These are phyloP conservation scores for Erythrophleum ivorense DNA, from an alignment of 331 rosid genomes.

Conservation along the genomic window DNA sequence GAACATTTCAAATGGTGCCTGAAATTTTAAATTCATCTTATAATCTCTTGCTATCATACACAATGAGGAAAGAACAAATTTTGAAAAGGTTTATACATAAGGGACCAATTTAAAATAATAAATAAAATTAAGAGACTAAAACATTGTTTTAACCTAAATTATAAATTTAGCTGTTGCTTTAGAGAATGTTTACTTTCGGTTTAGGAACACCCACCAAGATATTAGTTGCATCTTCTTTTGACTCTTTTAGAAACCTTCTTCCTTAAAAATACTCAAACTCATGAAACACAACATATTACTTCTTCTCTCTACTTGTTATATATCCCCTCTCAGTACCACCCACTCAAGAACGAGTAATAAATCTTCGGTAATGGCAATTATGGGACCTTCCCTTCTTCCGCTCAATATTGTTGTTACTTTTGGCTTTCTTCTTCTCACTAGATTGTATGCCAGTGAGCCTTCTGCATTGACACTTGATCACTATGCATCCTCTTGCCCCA, in stretches of 20 bases:
- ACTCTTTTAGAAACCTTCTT: constrained; percentile 43
- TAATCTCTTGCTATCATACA: too few species aligned
- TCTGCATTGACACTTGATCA: constrained; percentile 64
- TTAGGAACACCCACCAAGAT: constrained; percentile 68
- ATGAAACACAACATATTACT: not conserved
- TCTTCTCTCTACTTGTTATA: not conserved
- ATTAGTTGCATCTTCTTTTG: constrained; percentile 92
- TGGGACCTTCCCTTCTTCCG: constrained; percentile 45
- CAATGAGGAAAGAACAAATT: too few species aligned
- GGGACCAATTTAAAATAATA: too few species aligned
- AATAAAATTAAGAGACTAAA: not conserved
- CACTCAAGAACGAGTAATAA: constrained; percentile 9
- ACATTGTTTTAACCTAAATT: not conserved
- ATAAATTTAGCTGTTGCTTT: not conserved
- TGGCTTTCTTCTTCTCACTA: constrained; percentile 37
- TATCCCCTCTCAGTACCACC: constrained; percentile 43
- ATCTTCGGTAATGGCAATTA: constrained; percentile 30
- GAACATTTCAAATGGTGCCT: not conserved
- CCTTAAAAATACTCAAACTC: constrained; percentile 43
- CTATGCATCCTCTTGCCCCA: constrained; percentile 79
- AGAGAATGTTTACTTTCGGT: constrained; percentile 39
- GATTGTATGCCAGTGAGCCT: constrained; percentile 58
- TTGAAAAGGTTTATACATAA: too few species aligned
- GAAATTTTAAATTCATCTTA: not conserved
- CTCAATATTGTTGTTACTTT: constrained; percentile 36